A percentile compares a stretch with the other conserved stretches of the same genome.
phyloP scores from a whole-genome alignment of 371 early-diverging fungal genomes.

The Funneliformis caledonium region DNA sequence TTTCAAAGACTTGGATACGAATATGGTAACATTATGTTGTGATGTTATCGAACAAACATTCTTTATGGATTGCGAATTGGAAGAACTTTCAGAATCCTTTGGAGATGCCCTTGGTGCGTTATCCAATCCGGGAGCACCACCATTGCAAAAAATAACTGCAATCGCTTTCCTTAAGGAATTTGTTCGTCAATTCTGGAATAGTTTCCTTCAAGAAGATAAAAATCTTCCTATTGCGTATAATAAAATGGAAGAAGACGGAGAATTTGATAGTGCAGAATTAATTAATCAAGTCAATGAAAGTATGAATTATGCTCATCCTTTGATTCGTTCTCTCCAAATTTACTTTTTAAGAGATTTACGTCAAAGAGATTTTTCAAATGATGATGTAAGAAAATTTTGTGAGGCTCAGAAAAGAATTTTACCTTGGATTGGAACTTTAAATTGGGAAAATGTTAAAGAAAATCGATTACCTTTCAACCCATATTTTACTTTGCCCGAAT shows the following conservation, averaged over 20 bases:
- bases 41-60: slow-evolving; percentile 17
- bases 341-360: slow-evolving; percentile 37
- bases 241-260: neutral
- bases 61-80: neutral
- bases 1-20: neutral
- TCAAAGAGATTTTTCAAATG: slow-evolving; percentile 9
- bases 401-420: neutral
- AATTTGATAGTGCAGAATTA: neutral
- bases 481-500: neutral
- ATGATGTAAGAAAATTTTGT: slow-evolving; percentile 30
- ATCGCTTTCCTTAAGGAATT: slow-evolving; percentile 36
- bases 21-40: slow-evolving; percentile 33
- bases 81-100: neutral
- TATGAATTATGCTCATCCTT: slow-evolving; percentile 19
- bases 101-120: neutral
- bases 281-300: slow-evolving; percentile 1
- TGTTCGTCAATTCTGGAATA: slow-evolving; percentile 23
- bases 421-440: slow-evolving; percentile 27
- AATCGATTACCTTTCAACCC: slow-evolving; percentile 36
- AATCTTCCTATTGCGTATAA: too few species aligned
- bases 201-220: neutral
- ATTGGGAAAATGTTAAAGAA: slow-evolving; percentile 13
- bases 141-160: slow-evolving; percentile 25
- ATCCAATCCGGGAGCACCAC: neutral
- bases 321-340: slow-evolving; percentile 26